Percentiles rank a stretch among this genome's conserved stretches.
Evolutionary conservation across 1,284 basidiomycete species (phyloP).

Genomic region (Hypsizygus ulmarius): DNA sequence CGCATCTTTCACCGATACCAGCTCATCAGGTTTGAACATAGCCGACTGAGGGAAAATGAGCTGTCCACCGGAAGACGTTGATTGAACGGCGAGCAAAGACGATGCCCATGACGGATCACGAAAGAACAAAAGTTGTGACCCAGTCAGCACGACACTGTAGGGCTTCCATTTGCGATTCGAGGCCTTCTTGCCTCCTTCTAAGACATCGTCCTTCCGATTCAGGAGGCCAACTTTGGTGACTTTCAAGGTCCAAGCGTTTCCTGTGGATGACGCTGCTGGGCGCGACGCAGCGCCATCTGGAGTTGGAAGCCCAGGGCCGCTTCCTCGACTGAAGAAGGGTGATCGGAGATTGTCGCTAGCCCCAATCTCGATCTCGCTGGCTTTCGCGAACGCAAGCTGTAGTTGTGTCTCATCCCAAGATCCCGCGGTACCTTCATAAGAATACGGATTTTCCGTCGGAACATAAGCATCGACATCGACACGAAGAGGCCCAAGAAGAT

Average conservation of each 20-base stretch:
- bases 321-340: constrained; percentile 49
- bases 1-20: constrained; percentile 75
- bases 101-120: constrained; percentile 77
- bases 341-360: constrained; percentile 37
- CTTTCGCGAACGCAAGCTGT: constrained; percentile 68
- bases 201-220: constrained; percentile 80
- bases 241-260: constrained; percentile 57
- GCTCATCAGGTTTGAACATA: constrained; percentile 84
- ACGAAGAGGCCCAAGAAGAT: constrained; percentile 71
- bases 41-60: constrained; percentile 50
- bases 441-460: constrained; percentile 70
- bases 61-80: constrained; percentile 38
- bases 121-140: constrained; percentile 90
- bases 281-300: constrained; percentile 13
- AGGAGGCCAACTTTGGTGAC: constrained; percentile 84
- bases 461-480: constrained; percentile 70
- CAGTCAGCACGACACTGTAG: constrained; percentile 86
- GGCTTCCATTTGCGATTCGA: constrained; percentile 84
- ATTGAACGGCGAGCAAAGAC: constrained; percentile 51
- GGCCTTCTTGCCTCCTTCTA: constrained; percentile 76
- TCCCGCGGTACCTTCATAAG: constrained; percentile 69
- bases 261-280: constrained; percentile 14
- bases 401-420: constrained; percentile 71
- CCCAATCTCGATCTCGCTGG: constrained; percentile 60
- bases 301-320: constrained; percentile 33